Conservation (phyloP, 768 basidiomycete genomes). For the Naganishia friedmannii region DNA sequence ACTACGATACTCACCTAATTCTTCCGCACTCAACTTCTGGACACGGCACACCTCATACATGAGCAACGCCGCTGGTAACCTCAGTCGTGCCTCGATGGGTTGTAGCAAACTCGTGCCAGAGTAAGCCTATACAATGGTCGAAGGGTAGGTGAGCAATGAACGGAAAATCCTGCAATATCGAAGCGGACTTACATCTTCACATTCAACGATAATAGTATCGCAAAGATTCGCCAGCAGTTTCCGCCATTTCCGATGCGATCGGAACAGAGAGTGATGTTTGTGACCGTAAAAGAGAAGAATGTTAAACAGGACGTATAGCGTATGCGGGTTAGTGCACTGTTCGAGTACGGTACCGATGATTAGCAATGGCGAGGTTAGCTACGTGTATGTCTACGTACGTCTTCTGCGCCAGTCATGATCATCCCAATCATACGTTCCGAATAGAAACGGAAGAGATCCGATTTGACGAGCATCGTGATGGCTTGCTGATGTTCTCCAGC, state of each 20-base stretch:
- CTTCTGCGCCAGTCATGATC: constrained; percentile 65
- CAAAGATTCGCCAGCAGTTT: constrained; percentile 72
- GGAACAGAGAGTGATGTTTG: constrained; percentile 66
- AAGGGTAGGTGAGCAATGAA: no score
- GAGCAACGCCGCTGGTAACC: constrained; percentile 67
- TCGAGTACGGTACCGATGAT: neutral
- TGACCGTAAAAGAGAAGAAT: constrained; percentile 74
- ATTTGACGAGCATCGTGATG: constrained; percentile 69
- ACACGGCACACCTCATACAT: constrained; percentile 92
- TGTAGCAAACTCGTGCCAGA: constrained; percentile 12
- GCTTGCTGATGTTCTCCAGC: constrained; percentile 82
- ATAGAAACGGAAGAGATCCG: constrained; percentile 84
- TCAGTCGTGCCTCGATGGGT: constrained; percentile 73
- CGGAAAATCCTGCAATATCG: neutral
- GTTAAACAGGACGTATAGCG: constrained; percentile 72
- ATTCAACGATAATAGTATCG: constrained; percentile 58
- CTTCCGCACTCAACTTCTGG: constrained; percentile 72
- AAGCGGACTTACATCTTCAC: constrained; percentile 63
- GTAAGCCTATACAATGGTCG: neutral
- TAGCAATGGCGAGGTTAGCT: neutral
- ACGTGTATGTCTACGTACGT: constrained; percentile 55
- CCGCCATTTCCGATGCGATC: constrained; percentile 78
- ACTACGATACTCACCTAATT: constrained; percentile 64
- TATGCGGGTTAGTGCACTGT: constrained; percentile 81
- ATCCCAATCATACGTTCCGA: constrained; percentile 87